These are phyloP conservation scores for Camellia granthamiana DNA, from an alignment of 148 eudicot genomes.

Conservation along the genomic window DNA sequence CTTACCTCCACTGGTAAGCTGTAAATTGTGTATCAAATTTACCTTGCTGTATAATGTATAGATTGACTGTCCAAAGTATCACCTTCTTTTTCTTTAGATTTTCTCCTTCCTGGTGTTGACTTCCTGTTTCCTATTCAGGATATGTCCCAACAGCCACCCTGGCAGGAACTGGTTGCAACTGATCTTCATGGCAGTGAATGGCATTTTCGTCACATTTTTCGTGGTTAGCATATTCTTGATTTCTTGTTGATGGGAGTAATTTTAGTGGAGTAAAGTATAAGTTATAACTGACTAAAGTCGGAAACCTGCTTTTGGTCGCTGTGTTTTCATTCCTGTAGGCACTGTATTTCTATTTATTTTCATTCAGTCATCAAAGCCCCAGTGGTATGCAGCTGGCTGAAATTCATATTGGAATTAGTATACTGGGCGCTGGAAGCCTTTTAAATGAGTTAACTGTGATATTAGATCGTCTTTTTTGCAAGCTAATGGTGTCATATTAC, in stretches of 20 bases:
- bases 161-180: constrained; percentile 84
- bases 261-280: background rate
- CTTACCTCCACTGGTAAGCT: constrained; percentile 78
- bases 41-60: background rate
- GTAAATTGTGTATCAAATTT: background rate
- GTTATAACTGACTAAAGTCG: background rate
- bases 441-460: too few relatives aligned
- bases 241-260: background rate
- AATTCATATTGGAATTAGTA: too few relatives aligned
- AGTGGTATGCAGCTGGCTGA: background rate
- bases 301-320: background rate
- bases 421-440: too few relatives aligned
- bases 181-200: constrained; percentile 87
- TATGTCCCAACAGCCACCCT: constrained; percentile 94
- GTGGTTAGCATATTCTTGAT: constrained; percentile 48
- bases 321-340: background rate
- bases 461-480: too few relatives aligned
- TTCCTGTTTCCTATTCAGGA: constrained; percentile 49
- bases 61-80: background rate
- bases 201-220: constrained; percentile 95
- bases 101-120: constrained; percentile 13
- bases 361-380: background rate
- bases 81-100: background rate
- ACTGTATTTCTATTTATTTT: background rate
- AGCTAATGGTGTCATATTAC: too few relatives aligned